Base-by-base conservation (phyloP, 148 eudicot species). In the Nepenthes gracilis region DNA sequence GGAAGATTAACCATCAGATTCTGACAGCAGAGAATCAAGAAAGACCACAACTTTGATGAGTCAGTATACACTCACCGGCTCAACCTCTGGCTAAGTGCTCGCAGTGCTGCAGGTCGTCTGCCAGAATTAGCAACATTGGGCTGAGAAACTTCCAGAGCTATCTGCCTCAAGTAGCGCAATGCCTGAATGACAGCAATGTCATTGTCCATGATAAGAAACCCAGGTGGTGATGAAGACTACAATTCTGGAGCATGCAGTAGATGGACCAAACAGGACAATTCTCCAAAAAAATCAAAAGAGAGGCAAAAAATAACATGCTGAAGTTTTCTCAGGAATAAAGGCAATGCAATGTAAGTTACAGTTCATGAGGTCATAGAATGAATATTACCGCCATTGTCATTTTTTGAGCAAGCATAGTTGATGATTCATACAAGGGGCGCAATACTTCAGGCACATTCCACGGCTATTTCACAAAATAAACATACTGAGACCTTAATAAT, bases 381-480 rank as follows among this genome's bases (percentile, higher is more conserved):
- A 55, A 9, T 1, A 60, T 49, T 75, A 86, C 94, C 50, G 86
- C 81, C 82, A 86, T 83, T 58, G 94, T 86, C 48, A 85, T 79
- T 76, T 83, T 86, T 64, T 86, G 94, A 69, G 94, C 83, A 51
- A 86, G 74, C 50, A 81, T 84, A n/a, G 88, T 75, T 55, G 94
- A 83, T 43, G 94, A 86, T 66, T 86, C 94, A 54, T 86, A 86
- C 64, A 86, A 61, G 58, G 94, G 94, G 12, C 94, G 94, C 55
- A 86, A 58, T 47, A 86, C 94, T 74, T 86, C 94, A 47, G 94
- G 94, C 67, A 86, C 94, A 65, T 84, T 83, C 94, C 88, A 81
- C 6, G 94, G 83, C 94, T 78, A 61, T 63, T 63, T 13, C 45
- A 67, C n/a, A 40, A 57, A 5, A 62, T 12, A 47, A 48, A 49